phyloP scores from a whole-genome alignment of 345 rosid genomes.

The Mangifera indica region DNA sequence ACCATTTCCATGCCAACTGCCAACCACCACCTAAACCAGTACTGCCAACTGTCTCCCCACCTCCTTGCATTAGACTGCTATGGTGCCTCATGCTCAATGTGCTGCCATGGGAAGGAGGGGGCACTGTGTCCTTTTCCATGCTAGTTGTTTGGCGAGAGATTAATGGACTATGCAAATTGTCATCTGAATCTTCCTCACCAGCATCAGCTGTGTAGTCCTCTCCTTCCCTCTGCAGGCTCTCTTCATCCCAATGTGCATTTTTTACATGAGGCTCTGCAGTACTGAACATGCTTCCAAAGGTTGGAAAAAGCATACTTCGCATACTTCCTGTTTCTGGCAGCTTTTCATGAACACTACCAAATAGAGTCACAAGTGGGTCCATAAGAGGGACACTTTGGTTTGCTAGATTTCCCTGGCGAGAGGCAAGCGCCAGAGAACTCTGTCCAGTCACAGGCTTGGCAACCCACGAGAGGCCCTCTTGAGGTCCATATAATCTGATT shows the following conservation, averaged over 20 bases:
- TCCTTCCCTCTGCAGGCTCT: conserved; percentile 65
- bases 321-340: conserved; percentile 74
- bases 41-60: conserved; percentile 54
- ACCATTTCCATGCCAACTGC: conserved; percentile 94
- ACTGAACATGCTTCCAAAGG: conserved; percentile 91
- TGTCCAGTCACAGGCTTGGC: conserved; percentile 85
- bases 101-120: conserved; percentile 59
- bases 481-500: conserved; percentile 72
- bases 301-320: conserved; percentile 75
- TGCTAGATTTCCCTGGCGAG: conserved; percentile 85
- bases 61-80: conserved; percentile 67
- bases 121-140: conserved; percentile 71
- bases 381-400: conserved; percentile 62
- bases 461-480: conserved; percentile 78
- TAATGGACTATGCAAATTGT: conserved; percentile 78
- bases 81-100: conserved; percentile 59
- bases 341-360: conserved; percentile 91
- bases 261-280: conserved; percentile 54
- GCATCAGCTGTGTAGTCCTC: conserved; percentile 59
- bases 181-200: conserved; percentile 70
- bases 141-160: conserved; percentile 89
- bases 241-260: conserved; percentile 87
- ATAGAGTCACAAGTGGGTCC: conserved; percentile 91
- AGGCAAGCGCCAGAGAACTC: conserved; percentile 60
- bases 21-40: conserved; percentile 97